Conservation (phyloP, 2,329 filamentous ascomycete species). For the Anthostomella pinea region DNA sequence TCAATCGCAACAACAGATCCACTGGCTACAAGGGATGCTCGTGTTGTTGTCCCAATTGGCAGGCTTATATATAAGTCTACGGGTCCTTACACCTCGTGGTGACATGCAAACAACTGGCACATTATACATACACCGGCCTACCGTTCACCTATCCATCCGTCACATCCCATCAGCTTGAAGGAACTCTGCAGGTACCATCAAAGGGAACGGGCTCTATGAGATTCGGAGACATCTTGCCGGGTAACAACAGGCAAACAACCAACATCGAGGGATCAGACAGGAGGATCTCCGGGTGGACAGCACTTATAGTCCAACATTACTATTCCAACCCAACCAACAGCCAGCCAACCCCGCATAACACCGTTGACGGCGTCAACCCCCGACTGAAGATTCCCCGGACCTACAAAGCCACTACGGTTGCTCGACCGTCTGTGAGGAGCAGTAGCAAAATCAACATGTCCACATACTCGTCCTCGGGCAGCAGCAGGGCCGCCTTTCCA, state of each 20-base stretch:
- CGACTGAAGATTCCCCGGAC: not conserved
- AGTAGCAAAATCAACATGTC: no score
- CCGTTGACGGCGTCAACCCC: not conserved
- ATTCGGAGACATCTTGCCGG: not conserved
- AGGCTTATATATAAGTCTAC: no score
- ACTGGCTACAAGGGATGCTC: no score
- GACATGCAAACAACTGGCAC: no score
- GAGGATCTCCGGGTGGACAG: no score
- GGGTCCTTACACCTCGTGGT: no score
- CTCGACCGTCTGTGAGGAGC: not conserved
- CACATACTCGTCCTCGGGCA: conserved; percentile 11
- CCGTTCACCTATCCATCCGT: no score
- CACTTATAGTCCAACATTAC: not conserved
- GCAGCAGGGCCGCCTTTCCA: conserved; percentile 11
- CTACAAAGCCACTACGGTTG: conserved; percentile 2
- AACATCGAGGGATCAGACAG: no score
- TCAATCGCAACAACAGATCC: not conserved
- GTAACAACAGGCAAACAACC: not conserved
- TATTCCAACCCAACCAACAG: conserved; percentile 6
- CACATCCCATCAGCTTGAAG: not conserved
- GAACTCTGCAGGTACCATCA: not conserved
- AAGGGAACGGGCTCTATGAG: no score
- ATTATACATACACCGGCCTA: no score
- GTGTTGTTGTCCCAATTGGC: no score
- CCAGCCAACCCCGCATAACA: conserved; percentile 10